A percentile compares a stretch with the other conserved stretches of the same genome.
phyloP scores from a whole-genome alignment of 495 filamentous ascomycete genomes.

The Neurospora terricola region DNA sequence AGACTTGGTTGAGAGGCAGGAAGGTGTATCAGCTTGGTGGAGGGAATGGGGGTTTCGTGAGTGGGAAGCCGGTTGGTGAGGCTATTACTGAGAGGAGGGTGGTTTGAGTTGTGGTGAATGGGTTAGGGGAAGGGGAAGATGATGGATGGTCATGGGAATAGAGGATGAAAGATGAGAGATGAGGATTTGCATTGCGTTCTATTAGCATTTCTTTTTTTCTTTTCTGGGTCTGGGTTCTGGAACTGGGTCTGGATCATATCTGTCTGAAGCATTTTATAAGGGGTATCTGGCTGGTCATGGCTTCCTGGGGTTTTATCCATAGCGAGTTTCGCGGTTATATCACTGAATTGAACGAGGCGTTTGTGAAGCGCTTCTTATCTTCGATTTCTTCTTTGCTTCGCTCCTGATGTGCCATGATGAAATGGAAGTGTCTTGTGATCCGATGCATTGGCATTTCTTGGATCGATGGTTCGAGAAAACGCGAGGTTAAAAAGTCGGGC shows the following conservation, averaged over 20 bases:
- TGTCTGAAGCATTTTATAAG: background rate
- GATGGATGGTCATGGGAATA: too few species aligned
- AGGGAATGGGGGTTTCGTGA: constrained; percentile 29
- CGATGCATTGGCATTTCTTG: background rate
- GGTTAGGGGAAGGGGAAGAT: too few species aligned
- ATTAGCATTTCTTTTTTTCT: background rate
- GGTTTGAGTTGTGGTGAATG: background rate
- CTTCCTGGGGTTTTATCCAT: background rate
- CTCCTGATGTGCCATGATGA: background rate
- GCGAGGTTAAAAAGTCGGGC: background rate
- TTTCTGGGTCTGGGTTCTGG: background rate
- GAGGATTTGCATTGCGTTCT: background rate
- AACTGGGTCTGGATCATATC: background rate
- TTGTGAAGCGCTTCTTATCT: background rate
- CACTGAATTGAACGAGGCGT: background rate
- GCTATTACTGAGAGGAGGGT: constrained; percentile 35
- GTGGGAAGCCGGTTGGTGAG: constrained; percentile 27
- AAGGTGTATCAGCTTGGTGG: constrained; percentile 55
- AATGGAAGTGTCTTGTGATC: background rate
- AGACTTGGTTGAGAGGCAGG: constrained; percentile 82
- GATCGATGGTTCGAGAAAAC: background rate
- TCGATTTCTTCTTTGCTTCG: background rate
- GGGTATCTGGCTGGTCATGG: background rate
- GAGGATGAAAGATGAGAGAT: background rate
- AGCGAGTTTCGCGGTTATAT: background rate